Evolutionary conservation across 768 basidiomycete genomes (phyloP), one percentile per base, ranked within the genome.

Genomic region (Mycena filopes): DNA sequence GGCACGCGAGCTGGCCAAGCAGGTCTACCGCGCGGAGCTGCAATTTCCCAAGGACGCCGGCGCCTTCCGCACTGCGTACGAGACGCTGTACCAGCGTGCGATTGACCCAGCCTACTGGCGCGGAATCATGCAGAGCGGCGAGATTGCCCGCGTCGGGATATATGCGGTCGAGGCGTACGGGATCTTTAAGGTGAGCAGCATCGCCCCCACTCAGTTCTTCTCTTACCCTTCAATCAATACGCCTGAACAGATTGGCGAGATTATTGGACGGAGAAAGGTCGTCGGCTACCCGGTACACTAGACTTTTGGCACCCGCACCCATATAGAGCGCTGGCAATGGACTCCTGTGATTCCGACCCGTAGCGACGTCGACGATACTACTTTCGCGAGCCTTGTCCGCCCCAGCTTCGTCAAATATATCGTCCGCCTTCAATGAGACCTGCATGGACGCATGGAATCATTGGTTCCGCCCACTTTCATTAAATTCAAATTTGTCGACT

Each of bases 141-240:
- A 93, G 71, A 85, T 88, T 78, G 83, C 83, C 8, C 84, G 84
- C 70, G 82, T 94, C 26, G 88, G 88, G 12, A 76, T 94, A 20
- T 94, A 95, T 74, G 93, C 87, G 11, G 73, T 94, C 25, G 94
- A 97, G 79, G 95, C 93, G 33, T 97, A 96, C 74, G 90, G 91
- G 18, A 91, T 97, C 71, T 97, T 92, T 84, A 93, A 93, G 83
- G 92, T 91, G 66, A 36, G 86, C 36, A 33, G 36, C 36, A 2
- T 76, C n/a, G 0, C 46, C 18, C 21, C 28, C 16, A 33, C 18
- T 13, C 18, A 45, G n/a, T n/a, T n/a, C n/a, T n/a, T n/a, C n/a
- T n/a, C n/a, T 46, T 56, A 26, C 49, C 42, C 51, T 15, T 13
- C 15, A 40, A 6, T 50, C 63, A 15, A 58, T 28, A 68, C 49